Percentiles rank a stretch among this genome's conserved stretches.
phyloP scores from a whole-genome alignment of 2,329 filamentous ascomycete species.

The Cladosporium sp. region DNA sequence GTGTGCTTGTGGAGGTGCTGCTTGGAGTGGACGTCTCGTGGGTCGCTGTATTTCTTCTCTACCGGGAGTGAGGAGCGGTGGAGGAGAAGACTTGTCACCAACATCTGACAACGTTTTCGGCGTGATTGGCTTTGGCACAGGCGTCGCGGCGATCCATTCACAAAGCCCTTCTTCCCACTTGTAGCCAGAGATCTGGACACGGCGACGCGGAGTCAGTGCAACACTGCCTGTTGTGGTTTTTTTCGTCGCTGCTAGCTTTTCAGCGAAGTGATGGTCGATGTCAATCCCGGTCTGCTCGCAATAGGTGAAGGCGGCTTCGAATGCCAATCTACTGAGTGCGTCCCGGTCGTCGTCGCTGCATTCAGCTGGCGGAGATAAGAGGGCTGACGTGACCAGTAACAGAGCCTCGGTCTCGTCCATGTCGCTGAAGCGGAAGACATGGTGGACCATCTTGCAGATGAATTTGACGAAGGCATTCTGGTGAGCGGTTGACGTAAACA shows the following conservation, averaged over 20 bases:
- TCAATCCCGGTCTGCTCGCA: slow-evolving; percentile 13
- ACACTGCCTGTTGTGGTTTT: neutral
- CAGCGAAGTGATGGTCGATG: slow-evolving; percentile 11
- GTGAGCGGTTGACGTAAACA: neutral
- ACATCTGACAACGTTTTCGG: neutral
- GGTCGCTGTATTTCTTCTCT: too few species aligned
- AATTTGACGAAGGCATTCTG: slow-evolving; percentile 3
- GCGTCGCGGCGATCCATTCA: slow-evolving; percentile 44
- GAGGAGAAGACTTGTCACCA: neutral
- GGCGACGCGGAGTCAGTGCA: slow-evolving; percentile 13
- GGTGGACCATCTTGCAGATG: neutral
- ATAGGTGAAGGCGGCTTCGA: slow-evolving; percentile 12
- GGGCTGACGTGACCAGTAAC: neutral
- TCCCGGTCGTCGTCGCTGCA: neutral
- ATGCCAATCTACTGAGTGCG: slow-evolving; percentile 6
- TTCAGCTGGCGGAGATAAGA: neutral
- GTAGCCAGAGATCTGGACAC: slow-evolving; percentile 24
- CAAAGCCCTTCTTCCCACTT: slow-evolving; percentile 44
- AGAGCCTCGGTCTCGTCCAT: neutral
- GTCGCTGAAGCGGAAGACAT: slow-evolving; percentile 8
- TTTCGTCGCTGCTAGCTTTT: neutral
- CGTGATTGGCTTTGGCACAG: slow-evolving; percentile 18
- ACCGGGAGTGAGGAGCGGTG: neutral
- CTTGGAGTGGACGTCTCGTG: too few species aligned
- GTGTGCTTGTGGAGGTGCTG: neutral